Evolutionary conservation across 2,329 filamentous ascomycete genomes (phyloP), one percentile per base, ranked within the genome.

Genomic region (Phaeomoniella chlamydospora): DNA sequence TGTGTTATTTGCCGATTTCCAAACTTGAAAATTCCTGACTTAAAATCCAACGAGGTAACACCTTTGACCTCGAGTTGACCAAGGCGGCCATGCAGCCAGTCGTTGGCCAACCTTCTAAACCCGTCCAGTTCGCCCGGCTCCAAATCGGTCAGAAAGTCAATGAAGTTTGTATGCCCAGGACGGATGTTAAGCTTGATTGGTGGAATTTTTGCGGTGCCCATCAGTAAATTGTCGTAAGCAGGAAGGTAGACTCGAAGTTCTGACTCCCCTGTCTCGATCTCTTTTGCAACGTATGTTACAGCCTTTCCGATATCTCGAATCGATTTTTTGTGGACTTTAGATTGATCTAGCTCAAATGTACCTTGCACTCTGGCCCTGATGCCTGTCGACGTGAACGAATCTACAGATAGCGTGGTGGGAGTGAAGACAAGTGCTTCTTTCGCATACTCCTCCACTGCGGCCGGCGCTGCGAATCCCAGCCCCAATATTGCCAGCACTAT

Each of bases 51-150:
- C 29, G 77, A 64, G 16, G 84, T 78, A 49, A 78, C 80, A 31
- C 80, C 88, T 37, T 77, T 68, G 11, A 96, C 63, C 41, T 71
- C 74, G 39, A 98, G 60, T 38, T 70, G 66, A 9, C 75, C 70
- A 39, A 96, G 63, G 37, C 74, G 77, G 29, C 87, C 86, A 37
- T 82, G 76, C 41, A 98, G 62, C 77, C 85, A 96, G 55, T 94
- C 81, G 53, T 90, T 85, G 33, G 83, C 85, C 43, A 96, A 71
- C 40, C 70, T 71, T 40, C 83, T 77, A 46, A 94, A 75, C 4
- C 77, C 79, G 37, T 86, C 75, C 11, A 83, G 63, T 48, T 86
- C 74, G 18, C 86, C 87, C 16, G 85, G 80, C 26, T 70, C 63
- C 29, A 96, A 58, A 41, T 90, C 77, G 30, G 80, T 72, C 37